phyloP scores from a whole-genome alignment of 208 protist genomes.

The Jaenimonas drosophilae region DNA sequence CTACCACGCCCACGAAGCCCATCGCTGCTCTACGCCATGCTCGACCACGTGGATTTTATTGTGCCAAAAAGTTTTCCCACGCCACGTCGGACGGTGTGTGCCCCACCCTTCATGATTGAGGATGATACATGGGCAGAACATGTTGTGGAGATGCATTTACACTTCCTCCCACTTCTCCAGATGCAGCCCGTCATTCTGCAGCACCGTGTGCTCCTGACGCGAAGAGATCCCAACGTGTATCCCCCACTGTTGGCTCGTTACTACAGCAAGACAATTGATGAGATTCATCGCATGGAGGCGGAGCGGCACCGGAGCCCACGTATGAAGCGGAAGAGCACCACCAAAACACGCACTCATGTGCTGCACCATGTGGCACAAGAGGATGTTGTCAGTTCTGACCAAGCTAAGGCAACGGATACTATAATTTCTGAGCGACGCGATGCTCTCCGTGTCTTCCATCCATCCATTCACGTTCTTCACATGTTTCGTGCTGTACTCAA shows the following conservation, averaged over 20 bases:
- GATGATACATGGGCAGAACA: constrained; percentile 83
- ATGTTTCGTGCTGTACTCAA: constrained; percentile 15
- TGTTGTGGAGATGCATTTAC: constrained; percentile 54
- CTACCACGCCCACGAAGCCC: constrained; percentile 10
- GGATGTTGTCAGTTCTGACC: too few relatives aligned
- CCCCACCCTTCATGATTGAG: constrained; percentile 68
- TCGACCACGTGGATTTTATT: constrained; percentile 61
- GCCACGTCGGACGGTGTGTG: constrained; percentile 33
- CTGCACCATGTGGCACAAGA: too few relatives aligned
- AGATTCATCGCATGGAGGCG: neutral
- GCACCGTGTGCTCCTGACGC: constrained; percentile 44
- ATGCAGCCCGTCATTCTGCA: constrained; percentile 41
- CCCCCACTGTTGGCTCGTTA: too few relatives aligned
- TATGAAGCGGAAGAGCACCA: too few relatives aligned
- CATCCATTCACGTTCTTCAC: constrained; percentile 18
- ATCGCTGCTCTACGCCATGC: constrained; percentile 55
- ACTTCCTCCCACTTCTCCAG: constrained; percentile 42
- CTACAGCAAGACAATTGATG: neutral
- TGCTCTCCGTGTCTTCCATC: constrained; percentile 48
- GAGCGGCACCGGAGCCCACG: too few relatives aligned
- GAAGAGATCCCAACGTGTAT: too few relatives aligned
- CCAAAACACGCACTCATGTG: too few relatives aligned
- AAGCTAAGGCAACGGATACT: too few relatives aligned
- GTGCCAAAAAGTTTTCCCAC: constrained; percentile 65
- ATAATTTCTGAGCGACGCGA: constrained; percentile 34